Evolutionary conservation across 768 basidiomycete genomes (phyloP), one percentile per base, ranked within the genome.

Genomic region (Pleurotus eryngii): DNA sequence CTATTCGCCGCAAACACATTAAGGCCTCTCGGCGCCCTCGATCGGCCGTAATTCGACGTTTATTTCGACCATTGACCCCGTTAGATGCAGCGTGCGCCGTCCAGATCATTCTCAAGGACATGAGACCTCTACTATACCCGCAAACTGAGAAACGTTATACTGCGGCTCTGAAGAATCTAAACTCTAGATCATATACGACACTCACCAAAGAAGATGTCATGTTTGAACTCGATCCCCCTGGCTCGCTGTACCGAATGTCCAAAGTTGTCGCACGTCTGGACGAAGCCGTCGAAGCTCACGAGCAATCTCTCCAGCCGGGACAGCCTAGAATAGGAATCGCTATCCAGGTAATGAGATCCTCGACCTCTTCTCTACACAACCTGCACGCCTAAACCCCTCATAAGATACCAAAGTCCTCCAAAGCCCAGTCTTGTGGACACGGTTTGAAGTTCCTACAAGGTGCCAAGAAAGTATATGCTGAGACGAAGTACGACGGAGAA

Each of bases 401-500:
- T n/a, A 47, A 82, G 90, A 85, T 95, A 4, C 94, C 95, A 0
- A 95, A 92, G 71, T 90, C 90, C 20, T 73, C 77, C 30, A 95
- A 95, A 65, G 92, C 87, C 2, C 76, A 80, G 50, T 76, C 82
- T 3, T 82, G 84, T 45, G 61, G 71, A 9, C 78, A 89, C 49
- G 86, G 84, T 15, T 69, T 90, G 46, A 58, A 72, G 43, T 68
- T 74, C 55, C 73, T 89, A 57, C 60, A 55, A 38, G 35, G 67
- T 38, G 71, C 76, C 0, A 72, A 77, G 9, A 70, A 67, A 24
- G 75, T 94, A 7, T 95, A 89, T 83, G 90, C 88, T 1, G 95
- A 98, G 72, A 94, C 86, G 0, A 98, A 98, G 69, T 95, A 95
- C 68, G 95, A 96, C 57, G 95, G 95, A 8, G 94, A 96, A 70